phyloP scores from a whole-genome alignment of 2,329 filamentous ascomycete genomes.

The Chalaropsis ovoidea region DNA sequence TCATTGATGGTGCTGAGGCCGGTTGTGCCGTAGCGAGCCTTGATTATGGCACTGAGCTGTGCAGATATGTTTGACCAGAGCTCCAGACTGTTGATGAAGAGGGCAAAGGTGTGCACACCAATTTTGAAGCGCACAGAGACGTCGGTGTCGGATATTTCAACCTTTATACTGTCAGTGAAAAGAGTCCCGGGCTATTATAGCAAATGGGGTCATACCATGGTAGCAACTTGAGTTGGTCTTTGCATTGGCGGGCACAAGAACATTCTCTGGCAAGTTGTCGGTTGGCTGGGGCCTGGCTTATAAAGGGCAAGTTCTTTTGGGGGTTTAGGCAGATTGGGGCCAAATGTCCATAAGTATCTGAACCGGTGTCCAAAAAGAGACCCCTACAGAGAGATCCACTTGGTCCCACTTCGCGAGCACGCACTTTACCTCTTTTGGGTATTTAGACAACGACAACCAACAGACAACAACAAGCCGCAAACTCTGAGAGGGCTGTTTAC shows the following conservation, averaged over 20 bases:
- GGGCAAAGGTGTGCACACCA: constrained; percentile 58
- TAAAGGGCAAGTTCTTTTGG: not conserved
- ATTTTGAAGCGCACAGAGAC: constrained; percentile 63
- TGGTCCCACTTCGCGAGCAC: not conserved
- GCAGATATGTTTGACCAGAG: constrained; percentile 48
- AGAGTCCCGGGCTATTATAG: too few relatives aligned
- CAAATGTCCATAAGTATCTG: not conserved
- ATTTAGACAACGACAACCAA: not conserved
- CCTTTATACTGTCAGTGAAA: not conserved
- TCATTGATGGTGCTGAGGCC: constrained; percentile 34
- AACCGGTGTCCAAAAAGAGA: too few relatives aligned
- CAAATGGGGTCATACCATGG: too few relatives aligned
- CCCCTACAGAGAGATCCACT: too few relatives aligned
- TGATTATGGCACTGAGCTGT: constrained; percentile 49
- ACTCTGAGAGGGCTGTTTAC: too few relatives aligned
- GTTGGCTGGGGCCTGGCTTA: not conserved
- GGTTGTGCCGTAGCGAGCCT: constrained; percentile 47
- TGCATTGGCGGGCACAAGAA: not conserved
- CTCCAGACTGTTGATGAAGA: constrained; percentile 51
- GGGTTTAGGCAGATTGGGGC: not conserved
- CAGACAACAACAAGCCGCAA: too few relatives aligned
- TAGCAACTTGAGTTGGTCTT: not conserved
- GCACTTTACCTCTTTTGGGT: not conserved
- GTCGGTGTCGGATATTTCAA: constrained; percentile 32
- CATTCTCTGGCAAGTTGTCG: not conserved